Evolutionary conservation across 345 rosid species (phyloP), one percentile per base, ranked within the genome.

Genomic region (Aquilaria yunnanensis): DNA sequence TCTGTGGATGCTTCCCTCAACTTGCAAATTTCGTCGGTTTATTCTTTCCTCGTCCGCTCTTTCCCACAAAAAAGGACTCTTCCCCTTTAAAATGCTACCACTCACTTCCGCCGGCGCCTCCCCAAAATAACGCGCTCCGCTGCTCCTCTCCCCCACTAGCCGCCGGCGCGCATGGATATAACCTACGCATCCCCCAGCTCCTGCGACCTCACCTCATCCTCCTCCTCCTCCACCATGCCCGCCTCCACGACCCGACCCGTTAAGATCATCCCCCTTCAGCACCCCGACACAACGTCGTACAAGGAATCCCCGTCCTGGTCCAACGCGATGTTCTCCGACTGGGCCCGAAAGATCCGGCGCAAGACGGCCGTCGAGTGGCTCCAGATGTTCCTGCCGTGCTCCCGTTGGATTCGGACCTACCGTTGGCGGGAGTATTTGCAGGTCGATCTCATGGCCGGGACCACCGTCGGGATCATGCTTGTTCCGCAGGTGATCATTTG

Each of bases 401-500:
- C 12, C 74, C 90, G 96, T 14, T 95, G 97, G 99, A 88, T 95
- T 69, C 75, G 88, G 52, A 74, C 83, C 60, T 95, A 95, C 68
- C 74, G 70, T 30, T 91, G 96, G 96, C 82, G 78, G 5, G 88
- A 95, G 53, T 81, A 86, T 69, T 78, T 89, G 10, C 92, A 84
- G 83, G 65, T 75, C 59, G 99, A 95, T 84, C 91, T 95, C 67
- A 78, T 89, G 88, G 97, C 99, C 14, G 99, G 99, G 14, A 60
- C 74, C 66, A 91, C 99, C 76, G 90, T 89, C 68, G 99, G 94
- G 41, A 58, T 95, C 58, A 95, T 95, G 99, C 97, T 95, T 47
- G 96, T 95, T n/a, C 99, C 99, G 10, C 99, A 95, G 97, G 99
- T 90, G 57, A 76, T 70, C 61, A 12, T 58, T 3, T 41, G 10